Evolutionary conservation across 2,329 filamentous ascomycete genomes (phyloP).

Genomic region (Aspergillus pseudoterreus): DNA sequence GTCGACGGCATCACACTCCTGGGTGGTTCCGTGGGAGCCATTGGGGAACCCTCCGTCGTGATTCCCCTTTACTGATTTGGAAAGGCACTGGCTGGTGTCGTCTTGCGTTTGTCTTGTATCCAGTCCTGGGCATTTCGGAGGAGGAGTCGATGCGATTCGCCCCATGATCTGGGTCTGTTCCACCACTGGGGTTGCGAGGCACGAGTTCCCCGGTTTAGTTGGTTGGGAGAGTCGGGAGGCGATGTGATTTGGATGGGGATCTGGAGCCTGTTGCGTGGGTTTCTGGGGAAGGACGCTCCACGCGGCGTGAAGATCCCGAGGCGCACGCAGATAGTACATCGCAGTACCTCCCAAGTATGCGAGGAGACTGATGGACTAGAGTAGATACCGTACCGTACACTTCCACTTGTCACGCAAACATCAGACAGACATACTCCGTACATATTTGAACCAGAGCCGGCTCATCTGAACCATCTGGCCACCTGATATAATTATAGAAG

Average conservation of each 20-base stretch:
- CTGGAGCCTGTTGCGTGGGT: background rate
- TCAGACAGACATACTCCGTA: no score
- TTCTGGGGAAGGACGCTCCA: slow-evolving; percentile 1
- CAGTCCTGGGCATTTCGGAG: background rate
- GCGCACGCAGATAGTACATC: background rate
- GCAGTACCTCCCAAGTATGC: no score
- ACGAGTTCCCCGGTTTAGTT: background rate
- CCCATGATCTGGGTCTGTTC: slow-evolving; percentile 3
- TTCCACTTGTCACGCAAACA: no score
- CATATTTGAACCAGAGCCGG: no score
- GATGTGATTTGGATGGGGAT: background rate
- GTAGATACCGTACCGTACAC: background rate
- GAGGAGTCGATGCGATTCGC: slow-evolving; percentile 1
- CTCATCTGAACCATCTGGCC: no score
- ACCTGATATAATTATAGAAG: no score
- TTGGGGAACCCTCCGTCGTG: background rate
- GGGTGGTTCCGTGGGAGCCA: background rate
- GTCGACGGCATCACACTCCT: background rate
- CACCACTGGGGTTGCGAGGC: background rate
- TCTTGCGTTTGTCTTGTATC: background rate
- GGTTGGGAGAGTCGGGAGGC: background rate
- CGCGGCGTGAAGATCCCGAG: slow-evolving; percentile 14
- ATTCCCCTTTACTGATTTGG: slow-evolving; percentile 8
- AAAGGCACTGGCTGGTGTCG: background rate
- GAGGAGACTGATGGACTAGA: background rate